These are phyloP conservation scores for Rheum nobile DNA, from an alignment of 148 eudicot genomes.

Conservation along the genomic window DNA sequence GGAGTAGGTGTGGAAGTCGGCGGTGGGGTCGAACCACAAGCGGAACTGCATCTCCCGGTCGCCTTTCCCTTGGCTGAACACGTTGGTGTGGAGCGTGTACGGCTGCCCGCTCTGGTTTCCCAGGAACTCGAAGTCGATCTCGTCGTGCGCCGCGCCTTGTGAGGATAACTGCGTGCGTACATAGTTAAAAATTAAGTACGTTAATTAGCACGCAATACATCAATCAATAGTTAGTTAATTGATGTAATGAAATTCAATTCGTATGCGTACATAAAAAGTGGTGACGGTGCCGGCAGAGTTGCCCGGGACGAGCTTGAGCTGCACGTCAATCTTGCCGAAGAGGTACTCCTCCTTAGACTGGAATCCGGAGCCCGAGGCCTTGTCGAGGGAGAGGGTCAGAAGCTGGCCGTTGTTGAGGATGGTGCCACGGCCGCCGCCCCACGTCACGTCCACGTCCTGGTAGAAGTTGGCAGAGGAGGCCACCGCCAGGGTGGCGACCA, in stretches of 20 bases:
- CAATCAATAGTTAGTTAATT: no score
- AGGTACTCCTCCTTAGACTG: conserved; percentile 62
- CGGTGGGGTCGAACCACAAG: conserved; percentile 85
- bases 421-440: background rate
- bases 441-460: background rate
- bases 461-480: background rate
- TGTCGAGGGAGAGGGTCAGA: background rate
- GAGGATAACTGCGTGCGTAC: conserved; percentile 2
- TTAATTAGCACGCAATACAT: no score
- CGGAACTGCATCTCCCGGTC: conserved; percentile 64
- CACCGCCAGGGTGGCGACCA: background rate
- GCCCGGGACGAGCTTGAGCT: conserved; percentile 73
- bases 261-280: conserved; percentile 65
- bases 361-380: conserved; percentile 58
- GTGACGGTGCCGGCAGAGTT: conserved; percentile 95
- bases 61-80: conserved; percentile 62
- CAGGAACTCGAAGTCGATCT: conserved; percentile 80
- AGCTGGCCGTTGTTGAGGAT: background rate
- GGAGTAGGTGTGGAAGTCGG: conserved; percentile 55
- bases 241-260: no score
- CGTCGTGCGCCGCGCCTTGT: conserved; percentile 30
- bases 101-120: conserved; percentile 81
- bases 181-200: no score
- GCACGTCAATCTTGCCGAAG: conserved; percentile 70
- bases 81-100: conserved; percentile 72